Percentiles rank a stretch among this genome's conserved stretches.
Conservation (phyloP, 2,329 filamentous ascomycete species). For the Scedosporium apiospermum region DNA sequence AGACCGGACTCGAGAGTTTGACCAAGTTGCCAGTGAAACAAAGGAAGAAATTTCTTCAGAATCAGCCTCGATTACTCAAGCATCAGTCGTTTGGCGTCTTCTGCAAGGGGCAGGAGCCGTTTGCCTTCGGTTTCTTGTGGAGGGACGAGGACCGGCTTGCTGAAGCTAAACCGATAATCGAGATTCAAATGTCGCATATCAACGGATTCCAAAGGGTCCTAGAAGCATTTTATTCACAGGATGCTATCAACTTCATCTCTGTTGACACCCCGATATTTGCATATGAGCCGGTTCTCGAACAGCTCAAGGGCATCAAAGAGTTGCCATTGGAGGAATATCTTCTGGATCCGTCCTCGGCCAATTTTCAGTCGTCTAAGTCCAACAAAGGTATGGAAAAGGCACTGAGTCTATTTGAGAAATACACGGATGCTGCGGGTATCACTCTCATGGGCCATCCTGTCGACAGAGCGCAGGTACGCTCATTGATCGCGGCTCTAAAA, state of each 20-base stretch:
- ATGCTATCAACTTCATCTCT: slow-evolving; percentile 37
- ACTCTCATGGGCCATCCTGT: background rate
- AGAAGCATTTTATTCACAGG: slow-evolving; percentile 21
- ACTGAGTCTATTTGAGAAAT: background rate
- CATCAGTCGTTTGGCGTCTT: slow-evolving; percentile 55
- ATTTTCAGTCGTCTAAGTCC: background rate
- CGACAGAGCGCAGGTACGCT: slow-evolving; percentile 38
- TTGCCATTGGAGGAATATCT: slow-evolving; percentile 40
- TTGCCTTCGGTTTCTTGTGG: slow-evolving; percentile 51
- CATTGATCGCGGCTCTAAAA: slow-evolving; percentile 43
- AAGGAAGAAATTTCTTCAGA: slow-evolving; percentile 34
- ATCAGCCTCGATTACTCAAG: slow-evolving; percentile 41
- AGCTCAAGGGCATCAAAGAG: slow-evolving; percentile 45
- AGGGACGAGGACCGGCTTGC: slow-evolving; percentile 38
- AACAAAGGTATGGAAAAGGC: background rate
- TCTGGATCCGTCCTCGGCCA: slow-evolving; percentile 8
- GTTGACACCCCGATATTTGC: slow-evolving; percentile 60
- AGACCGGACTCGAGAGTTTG: slow-evolving; percentile 36
- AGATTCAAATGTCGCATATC: slow-evolving; percentile 40
- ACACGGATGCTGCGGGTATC: too few relatives aligned
- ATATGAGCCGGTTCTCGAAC: slow-evolving; percentile 55
- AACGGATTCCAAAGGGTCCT: slow-evolving; percentile 37
- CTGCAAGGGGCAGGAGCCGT: slow-evolving; percentile 35
- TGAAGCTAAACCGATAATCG: slow-evolving; percentile 32
- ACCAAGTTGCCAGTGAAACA: slow-evolving; percentile 14